phyloP scores from a whole-genome alignment of 192 early-diverging fungal species.

The Allomyces macrogynus region DNA sequence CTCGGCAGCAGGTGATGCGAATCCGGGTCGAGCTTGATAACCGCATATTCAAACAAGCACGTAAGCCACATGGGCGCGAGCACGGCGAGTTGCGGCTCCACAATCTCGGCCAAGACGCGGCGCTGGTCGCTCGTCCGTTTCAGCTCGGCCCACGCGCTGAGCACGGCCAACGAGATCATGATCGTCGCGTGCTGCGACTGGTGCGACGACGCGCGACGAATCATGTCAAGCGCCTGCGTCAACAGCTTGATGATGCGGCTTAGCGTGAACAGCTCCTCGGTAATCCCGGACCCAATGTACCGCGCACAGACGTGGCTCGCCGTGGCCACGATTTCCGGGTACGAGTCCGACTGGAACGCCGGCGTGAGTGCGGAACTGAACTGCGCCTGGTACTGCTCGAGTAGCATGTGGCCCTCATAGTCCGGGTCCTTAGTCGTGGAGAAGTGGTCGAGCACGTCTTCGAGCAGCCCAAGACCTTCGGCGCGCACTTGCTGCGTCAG shows the following conservation, averaged over 20 bases:
- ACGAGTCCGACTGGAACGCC: conserved; percentile 51
- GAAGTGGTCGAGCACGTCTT: conserved; percentile 59
- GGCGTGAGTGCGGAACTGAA: conserved; percentile 80
- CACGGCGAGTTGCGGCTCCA: conserved; percentile 22
- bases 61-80: conserved; percentile 2
- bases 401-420: conserved; percentile 51
- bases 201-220: conserved; percentile 27
- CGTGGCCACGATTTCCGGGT: conserved; percentile 48
- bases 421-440: conserved; percentile 67
- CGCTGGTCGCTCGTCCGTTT: conserved; percentile 41
- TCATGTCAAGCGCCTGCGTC: conserved; percentile 38
- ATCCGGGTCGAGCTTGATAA: conserved; percentile 1
- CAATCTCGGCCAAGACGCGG: conserved; percentile 33
- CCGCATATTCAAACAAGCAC: neutral
- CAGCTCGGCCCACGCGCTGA: conserved; percentile 64
- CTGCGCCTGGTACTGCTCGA: conserved; percentile 89
- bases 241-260: conserved; percentile 51
- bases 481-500: conserved; percentile 49
- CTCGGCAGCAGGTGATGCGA: conserved; percentile 20
- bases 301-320: conserved; percentile 62
- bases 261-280: conserved; percentile 50
- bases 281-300: conserved; percentile 74
- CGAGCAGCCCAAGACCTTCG: conserved; percentile 58
- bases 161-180: conserved; percentile 52
- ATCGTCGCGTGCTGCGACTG: conserved; percentile 40